A percentile compares a stretch with the other conserved stretches of the same genome.
These are phyloP conservation scores for Epipyxis sp. DNA, from an alignment of 108 stramenopile genomes.

Conservation along the genomic window DNA sequence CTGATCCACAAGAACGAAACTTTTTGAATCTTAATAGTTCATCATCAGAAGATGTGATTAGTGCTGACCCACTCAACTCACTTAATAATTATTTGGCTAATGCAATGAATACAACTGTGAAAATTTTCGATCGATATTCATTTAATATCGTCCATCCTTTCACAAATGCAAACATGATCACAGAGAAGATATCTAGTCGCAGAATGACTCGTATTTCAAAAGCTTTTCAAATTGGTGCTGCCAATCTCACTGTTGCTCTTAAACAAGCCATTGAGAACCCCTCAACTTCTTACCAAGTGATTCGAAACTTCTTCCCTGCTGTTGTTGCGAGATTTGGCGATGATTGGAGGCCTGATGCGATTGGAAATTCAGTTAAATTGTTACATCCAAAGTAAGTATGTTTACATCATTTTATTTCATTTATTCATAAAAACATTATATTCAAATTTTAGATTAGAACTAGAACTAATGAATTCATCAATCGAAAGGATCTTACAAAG, in stretches of 20 bases:
- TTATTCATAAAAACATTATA: background rate
- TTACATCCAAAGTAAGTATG: background rate
- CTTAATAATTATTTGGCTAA: background rate
- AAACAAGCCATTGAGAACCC: background rate
- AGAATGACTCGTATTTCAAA: background rate
- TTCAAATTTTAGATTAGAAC: background rate
- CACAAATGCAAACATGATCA: background rate
- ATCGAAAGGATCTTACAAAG: slow-evolving; percentile 33
- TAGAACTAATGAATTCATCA: background rate
- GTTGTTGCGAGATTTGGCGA: background rate
- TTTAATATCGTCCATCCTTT: slow-evolving; percentile 11
- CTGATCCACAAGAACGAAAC: too few species aligned
- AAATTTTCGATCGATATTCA: background rate
- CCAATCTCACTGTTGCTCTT: background rate
- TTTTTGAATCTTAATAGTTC: too few species aligned
- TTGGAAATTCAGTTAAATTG: background rate
- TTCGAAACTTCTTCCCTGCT: background rate
- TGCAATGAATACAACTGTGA: background rate
- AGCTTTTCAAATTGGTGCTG: too few species aligned
- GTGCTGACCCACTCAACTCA: background rate
- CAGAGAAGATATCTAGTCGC: background rate
- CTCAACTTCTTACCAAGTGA: background rate
- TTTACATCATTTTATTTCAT: background rate
- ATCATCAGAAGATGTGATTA: background rate
- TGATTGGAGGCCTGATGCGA: background rate